Percentiles rank a stretch among this genome's conserved stretches.
Evolutionary conservation across 768 basidiomycete genomes (phyloP).

Genomic region (Lactarius quietus): DNA sequence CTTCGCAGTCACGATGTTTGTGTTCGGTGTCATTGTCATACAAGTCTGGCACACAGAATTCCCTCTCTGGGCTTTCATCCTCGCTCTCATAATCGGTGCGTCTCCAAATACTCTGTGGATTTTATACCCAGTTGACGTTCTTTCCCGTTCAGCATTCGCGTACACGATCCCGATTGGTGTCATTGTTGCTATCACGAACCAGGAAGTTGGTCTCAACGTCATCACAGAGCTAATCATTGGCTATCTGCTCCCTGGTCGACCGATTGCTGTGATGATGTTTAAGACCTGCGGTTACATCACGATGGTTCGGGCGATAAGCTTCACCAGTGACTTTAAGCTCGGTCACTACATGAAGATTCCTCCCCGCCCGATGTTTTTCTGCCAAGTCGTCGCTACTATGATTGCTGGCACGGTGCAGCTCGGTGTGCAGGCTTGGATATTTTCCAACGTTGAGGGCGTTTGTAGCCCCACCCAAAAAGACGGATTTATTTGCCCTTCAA

Average conservation of each 20-base stretch:
- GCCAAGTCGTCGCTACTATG: constrained; percentile 47
- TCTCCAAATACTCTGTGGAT: neutral
- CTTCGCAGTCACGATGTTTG: constrained; percentile 37
- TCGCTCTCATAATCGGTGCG: constrained; percentile 59
- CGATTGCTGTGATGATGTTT: constrained; percentile 82
- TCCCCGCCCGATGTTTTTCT: constrained; percentile 67
- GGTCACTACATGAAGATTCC: too few species aligned
- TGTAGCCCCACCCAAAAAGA: too few species aligned
- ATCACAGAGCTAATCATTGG: too few species aligned
- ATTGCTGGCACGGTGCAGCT: constrained; percentile 65
- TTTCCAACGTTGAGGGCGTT: constrained; percentile 32
- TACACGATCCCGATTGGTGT: too few species aligned
- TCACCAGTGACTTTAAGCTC: too few species aligned
- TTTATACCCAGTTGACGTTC: neutral
- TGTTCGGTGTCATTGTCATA: too few species aligned
- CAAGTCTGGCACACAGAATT: too few species aligned
- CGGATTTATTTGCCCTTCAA: too few species aligned
- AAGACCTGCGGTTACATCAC: constrained; percentile 79
- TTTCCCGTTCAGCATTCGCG: too few species aligned
- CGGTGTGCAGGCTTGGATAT: constrained; percentile 52
- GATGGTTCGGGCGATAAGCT: constrained; percentile 62
- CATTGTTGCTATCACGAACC: too few species aligned
- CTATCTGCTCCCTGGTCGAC: constrained; percentile 76
- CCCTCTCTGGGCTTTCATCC: too few species aligned
- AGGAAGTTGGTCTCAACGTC: too few species aligned